Conservation (phyloP, 2,329 filamentous ascomycete genomes). For the Harringtonia aguacate region DNA sequence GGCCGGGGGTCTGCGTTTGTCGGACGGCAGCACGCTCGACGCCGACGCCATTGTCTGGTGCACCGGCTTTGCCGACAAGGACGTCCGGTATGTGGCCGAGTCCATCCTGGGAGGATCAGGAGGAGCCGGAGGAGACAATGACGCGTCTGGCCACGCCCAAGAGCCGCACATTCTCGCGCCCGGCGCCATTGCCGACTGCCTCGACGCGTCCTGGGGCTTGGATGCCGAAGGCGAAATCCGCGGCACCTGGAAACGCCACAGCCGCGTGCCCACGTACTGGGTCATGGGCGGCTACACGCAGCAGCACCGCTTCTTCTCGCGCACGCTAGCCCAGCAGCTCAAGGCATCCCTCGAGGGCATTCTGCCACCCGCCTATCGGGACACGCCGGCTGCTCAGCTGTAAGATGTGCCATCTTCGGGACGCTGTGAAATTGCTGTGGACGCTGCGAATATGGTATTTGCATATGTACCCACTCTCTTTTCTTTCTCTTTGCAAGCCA, state of each 20-base stretch:
- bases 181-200: not conserved
- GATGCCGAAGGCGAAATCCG: conserved; percentile 3
- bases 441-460: too few species aligned
- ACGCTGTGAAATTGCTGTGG: too few species aligned
- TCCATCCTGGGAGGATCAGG: not conserved
- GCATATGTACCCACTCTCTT: too few species aligned
- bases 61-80: conserved; percentile 21
- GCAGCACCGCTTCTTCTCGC: conserved; percentile 23
- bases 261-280: conserved; percentile 13
- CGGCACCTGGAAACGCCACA: conserved; percentile 1
- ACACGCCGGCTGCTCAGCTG: too few species aligned
- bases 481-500: too few species aligned
- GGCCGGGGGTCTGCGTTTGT: not conserved
- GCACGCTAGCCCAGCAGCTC: conserved; percentile 22
- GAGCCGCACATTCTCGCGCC: not conserved
- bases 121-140: not conserved
- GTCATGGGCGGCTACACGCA: conserved; percentile 21
- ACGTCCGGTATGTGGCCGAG: conserved; percentile 1
- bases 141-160: not conserved
- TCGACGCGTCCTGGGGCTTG: conserved; percentile 1
- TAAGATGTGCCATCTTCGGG: too few species aligned
- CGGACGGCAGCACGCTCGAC: conserved; percentile 21
- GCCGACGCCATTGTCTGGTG: conserved; percentile 29
- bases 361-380: not conserved
- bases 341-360: conserved; percentile 14